Conservation (phyloP, 257 asterid species). For the Solanum paucissectum region DNA sequence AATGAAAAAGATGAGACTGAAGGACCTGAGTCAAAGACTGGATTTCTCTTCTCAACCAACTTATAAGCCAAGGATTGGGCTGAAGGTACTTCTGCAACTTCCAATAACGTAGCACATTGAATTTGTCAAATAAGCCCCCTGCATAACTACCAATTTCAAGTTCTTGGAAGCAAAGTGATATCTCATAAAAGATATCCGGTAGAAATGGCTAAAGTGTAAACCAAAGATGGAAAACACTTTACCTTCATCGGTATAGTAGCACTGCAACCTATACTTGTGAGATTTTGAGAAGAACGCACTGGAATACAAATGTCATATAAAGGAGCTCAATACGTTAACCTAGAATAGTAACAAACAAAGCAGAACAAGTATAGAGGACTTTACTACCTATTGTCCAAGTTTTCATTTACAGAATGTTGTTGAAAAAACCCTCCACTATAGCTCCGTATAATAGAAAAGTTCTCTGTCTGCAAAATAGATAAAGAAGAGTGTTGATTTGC, state of each 20-base stretch:
- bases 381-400: conserved; percentile 37
- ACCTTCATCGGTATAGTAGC: conserved; percentile 71
- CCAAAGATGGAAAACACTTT: background rate
- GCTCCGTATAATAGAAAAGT: conserved; percentile 50
- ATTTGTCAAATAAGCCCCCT: conserved; percentile 39
- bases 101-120: conserved; percentile 46
- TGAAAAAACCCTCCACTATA: conserved; percentile 50
- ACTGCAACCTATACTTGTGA: conserved; percentile 65
- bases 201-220: background rate
- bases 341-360: background rate
- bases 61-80: conserved; percentile 37
- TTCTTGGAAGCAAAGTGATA: background rate
- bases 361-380: conserved; percentile 1
- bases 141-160: background rate
- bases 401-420: conserved; percentile 42
- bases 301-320: conserved; percentile 7
- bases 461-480: conserved; percentile 33
- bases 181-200: background rate
- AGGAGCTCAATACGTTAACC: background rate
- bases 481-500: background rate
- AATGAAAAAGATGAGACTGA: background rate
- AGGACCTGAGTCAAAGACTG: conserved; percentile 65
- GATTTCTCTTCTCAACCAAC: conserved; percentile 71
- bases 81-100: conserved; percentile 49
- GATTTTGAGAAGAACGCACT: conserved; percentile 58